Percentiles rank a stretch among this genome's conserved stretches.
These are phyloP conservation scores for Babesia sp. DNA, from an alignment of 169 alveolate species.

Conservation along the genomic window DNA sequence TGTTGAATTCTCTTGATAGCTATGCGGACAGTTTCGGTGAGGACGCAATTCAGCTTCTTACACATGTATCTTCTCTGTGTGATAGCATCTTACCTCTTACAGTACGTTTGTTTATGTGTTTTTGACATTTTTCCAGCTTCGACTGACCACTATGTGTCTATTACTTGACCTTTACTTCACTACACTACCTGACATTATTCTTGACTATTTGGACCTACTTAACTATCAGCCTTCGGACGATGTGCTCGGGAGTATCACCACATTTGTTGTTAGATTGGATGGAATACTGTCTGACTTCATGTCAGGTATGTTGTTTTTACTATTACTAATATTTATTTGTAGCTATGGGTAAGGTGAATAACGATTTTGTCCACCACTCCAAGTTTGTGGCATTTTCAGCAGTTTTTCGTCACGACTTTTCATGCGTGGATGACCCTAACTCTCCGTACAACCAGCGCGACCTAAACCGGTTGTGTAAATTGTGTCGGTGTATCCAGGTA, in stretches of 20 bases:
- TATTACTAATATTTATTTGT: not conserved
- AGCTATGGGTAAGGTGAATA: not conserved
- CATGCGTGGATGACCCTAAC: conserved; percentile 8
- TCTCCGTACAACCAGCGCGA: conserved; percentile 27
- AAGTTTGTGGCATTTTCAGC: conserved; percentile 25
- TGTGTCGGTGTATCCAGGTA: conserved; percentile 22
- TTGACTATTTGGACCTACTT: conserved; percentile 53
- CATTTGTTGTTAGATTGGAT: conserved; percentile 11
- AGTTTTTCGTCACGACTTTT: conserved; percentile 22
- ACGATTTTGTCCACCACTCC: conserved; percentile 7
- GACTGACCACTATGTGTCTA: not conserved
- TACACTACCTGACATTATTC: conserved; percentile 30
- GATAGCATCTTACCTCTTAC: not conserved
- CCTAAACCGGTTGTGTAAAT: conserved; percentile 18
- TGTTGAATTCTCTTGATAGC: conserved; percentile 13
- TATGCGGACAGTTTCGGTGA: conserved; percentile 14
- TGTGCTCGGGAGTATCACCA: conserved; percentile 2
- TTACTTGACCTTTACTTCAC: conserved; percentile 44
- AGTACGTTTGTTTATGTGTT: conserved; percentile 16
- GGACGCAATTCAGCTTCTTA: conserved; percentile 21
- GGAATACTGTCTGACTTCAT: not conserved
- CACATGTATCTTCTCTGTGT: not conserved
- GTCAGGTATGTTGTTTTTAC: not conserved
- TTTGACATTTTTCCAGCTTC: conserved; percentile 4
- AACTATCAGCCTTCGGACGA: conserved; percentile 49